Conservation (phyloP, 441 rosid genomes). For the Metrosideros polymorpha region DNA sequence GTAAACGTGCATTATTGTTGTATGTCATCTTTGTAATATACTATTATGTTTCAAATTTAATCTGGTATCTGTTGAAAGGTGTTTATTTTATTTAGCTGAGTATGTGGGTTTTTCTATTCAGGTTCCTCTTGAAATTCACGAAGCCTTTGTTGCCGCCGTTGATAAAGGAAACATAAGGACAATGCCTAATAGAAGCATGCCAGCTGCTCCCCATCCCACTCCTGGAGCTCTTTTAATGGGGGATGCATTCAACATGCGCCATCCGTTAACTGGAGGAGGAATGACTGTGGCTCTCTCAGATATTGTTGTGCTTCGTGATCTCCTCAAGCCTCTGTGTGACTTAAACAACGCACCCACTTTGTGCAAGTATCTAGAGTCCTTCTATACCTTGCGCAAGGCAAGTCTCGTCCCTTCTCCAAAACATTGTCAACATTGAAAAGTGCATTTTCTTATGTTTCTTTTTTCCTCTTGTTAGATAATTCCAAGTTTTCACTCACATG, state of each 20-base stretch:
- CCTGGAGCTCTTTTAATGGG: slow-evolving; percentile 2
- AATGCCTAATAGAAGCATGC: slow-evolving; percentile 8
- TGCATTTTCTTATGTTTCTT: not conserved
- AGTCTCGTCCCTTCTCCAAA: not conserved
- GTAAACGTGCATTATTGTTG: not conserved
- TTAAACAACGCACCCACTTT: not conserved
- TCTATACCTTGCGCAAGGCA: slow-evolving; percentile 6
- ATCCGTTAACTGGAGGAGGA: slow-evolving; percentile 5
- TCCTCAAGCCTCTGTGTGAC: not conserved
- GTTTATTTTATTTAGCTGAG: not conserved
- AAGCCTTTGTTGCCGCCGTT: not conserved
- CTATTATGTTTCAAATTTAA: not conserved
- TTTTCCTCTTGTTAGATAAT: not conserved
- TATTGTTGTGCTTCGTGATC: slow-evolving; percentile 1
- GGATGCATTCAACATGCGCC: slow-evolving; percentile 7
- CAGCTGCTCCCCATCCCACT: slow-evolving; percentile 1
- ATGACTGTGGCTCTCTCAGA: slow-evolving; percentile 4
- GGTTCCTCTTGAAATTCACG: not conserved
- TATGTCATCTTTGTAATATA: not conserved
- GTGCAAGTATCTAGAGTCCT: slow-evolving; percentile 5
- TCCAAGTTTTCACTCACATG: not conserved
- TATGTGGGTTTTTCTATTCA: not conserved
- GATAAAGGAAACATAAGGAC: slow-evolving; percentile 2
- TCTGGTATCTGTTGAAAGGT: not conserved
- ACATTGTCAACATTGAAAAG: not conserved